Conservation (phyloP, 352 stramenopile genomes). For the Halophytophthora batemanensis region DNA sequence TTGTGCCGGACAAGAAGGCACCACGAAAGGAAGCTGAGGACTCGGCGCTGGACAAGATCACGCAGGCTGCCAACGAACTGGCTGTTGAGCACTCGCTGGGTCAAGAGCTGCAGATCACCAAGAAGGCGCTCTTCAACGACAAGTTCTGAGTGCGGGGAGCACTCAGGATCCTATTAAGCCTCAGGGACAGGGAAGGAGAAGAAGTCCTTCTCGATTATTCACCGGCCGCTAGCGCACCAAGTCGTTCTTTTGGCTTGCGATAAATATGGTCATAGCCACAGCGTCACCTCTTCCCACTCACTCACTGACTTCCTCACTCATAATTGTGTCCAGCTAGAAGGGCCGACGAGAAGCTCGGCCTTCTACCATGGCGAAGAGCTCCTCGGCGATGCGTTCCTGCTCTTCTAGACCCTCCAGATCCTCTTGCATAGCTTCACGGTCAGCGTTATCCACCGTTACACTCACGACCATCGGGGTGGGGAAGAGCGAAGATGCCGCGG, state of each 20-base stretch:
- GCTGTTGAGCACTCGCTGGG: conserved; percentile 81
- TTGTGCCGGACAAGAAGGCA: conserved; percentile 80
- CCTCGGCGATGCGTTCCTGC: conserved; percentile 81
- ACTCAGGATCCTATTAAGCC: no score
- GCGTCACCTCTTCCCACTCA: no score
- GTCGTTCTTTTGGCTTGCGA: no score
- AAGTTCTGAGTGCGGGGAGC: conserved; percentile 37
- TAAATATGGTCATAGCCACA: no score
- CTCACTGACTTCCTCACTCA: neutral
- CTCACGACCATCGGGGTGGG: conserved; percentile 55
- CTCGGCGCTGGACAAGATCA: conserved; percentile 83
- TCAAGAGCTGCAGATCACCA: conserved; percentile 78
- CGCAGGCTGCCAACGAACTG: conserved; percentile 82
- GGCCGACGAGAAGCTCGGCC: conserved; percentile 44
- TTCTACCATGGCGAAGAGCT: conserved; percentile 81
- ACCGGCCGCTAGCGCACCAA: no score
- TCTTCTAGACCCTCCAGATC: conserved; percentile 70
- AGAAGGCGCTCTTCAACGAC: conserved; percentile 85
- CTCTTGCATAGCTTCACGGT: conserved; percentile 49
- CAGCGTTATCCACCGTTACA: conserved; percentile 60
- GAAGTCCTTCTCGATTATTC: no score
- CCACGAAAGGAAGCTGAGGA: conserved; percentile 65
- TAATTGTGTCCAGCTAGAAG: conserved; percentile 26
- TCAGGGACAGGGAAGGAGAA: no score
- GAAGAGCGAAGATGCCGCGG: conserved; percentile 43